Percentiles rank a stretch among this genome's conserved stretches.
Evolutionary conservation across 2,329 filamentous ascomycete genomes (phyloP).

Genomic region (Tothia fuscella): DNA sequence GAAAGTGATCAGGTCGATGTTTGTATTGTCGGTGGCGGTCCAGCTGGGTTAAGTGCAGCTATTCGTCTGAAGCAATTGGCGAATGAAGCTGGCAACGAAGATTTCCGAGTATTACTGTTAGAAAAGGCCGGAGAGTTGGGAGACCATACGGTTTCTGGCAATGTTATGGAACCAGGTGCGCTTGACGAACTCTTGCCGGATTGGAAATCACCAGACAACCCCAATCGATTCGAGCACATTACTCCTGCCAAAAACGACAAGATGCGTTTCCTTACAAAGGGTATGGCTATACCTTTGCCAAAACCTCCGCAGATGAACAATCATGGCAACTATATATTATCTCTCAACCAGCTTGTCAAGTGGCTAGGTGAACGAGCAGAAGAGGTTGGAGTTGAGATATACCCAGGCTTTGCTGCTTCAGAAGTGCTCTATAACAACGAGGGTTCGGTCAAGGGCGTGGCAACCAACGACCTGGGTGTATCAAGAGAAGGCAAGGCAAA

Average conservation of each 20-base stretch:
- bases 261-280: conserved; percentile 91
- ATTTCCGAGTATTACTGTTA: conserved; percentile 82
- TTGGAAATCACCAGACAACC: conserved; percentile 84
- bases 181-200: conserved; percentile 85
- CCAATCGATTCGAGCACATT: conserved; percentile 72
- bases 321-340: conserved; percentile 94
- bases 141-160: conserved; percentile 89
- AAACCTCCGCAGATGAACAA: conserved; percentile 97
- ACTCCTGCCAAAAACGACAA: conserved; percentile 74
- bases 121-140: conserved; percentile 95
- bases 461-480: conserved; percentile 88
- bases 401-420: conserved; percentile 87
- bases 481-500: conserved; percentile 72
- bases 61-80: conserved; percentile 93
- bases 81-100: conserved; percentile 87
- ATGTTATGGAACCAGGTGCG: conserved; percentile 81
- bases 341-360: conserved; percentile 85
- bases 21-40: conserved; percentile 92
- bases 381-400: conserved; percentile 89
- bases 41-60: conserved; percentile 80
- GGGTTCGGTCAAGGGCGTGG: conserved; percentile 83
- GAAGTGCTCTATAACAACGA: conserved; percentile 81
- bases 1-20: conserved; percentile 93
- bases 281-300: conserved; percentile 64
- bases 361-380: conserved; percentile 97